A percentile compares a stretch with the other conserved stretches of the same genome.
Conservation (phyloP, 2,329 filamentous ascomycete genomes). For the Graphiopsis chlorocephala region DNA sequence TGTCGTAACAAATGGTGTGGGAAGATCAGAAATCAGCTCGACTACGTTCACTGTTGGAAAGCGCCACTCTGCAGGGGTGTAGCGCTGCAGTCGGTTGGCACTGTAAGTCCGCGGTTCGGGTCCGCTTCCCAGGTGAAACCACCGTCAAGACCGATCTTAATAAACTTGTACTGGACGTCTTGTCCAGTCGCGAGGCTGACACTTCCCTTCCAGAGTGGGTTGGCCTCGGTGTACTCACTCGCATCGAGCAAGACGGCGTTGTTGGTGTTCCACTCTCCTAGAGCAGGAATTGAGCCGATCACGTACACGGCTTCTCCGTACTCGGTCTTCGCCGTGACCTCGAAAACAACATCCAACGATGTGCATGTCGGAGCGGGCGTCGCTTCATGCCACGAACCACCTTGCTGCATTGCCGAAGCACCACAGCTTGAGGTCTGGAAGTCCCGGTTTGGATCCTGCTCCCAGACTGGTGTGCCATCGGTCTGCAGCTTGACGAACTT, state of each 20-base stretch:
- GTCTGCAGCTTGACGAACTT: not conserved
- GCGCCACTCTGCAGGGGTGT: not conserved
- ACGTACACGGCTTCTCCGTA: not conserved
- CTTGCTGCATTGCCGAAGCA: not conserved
- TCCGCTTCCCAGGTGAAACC: not conserved
- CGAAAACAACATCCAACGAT: not conserved
- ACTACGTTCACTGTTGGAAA: not conserved
- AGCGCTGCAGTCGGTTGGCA: not conserved
- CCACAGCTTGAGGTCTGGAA: not conserved
- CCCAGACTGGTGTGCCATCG: not conserved
- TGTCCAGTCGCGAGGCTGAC: not conserved
- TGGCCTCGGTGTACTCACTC: not conserved
- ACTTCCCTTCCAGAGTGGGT: not conserved
- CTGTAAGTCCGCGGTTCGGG: not conserved
- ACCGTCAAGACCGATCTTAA: not conserved
- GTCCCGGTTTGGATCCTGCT: not conserved
- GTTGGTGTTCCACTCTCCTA: not conserved
- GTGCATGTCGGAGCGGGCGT: not conserved
- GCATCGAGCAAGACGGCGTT: not conserved
- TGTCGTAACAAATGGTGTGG: not conserved
- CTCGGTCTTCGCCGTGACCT: not conserved
- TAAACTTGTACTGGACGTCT: not conserved
- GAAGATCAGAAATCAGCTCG: not conserved
- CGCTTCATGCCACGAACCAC: not conserved
- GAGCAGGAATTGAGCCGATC: not conserved